phyloP scores from a whole-genome alignment of 2,329 filamentous ascomycete genomes.

The Fusarium beomiforme region DNA sequence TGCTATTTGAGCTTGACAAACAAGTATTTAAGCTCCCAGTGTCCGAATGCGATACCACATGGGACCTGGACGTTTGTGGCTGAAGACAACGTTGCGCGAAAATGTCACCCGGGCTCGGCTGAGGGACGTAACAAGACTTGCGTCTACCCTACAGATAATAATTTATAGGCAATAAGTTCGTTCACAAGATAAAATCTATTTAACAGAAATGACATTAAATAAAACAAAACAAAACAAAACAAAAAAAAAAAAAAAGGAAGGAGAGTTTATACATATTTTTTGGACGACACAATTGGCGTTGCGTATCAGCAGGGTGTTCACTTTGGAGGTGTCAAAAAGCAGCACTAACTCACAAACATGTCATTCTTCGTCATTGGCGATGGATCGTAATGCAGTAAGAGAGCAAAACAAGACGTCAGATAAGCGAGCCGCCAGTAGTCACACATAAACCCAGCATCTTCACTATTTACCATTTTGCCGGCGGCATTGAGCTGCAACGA shows the following conservation, averaged over 20 bases:
- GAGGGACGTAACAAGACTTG: not conserved
- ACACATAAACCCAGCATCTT: no score
- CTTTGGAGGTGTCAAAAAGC: no score
- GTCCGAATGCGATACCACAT: not conserved
- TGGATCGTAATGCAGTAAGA: not conserved
- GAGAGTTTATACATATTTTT: no score
- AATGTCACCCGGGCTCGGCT: not conserved
- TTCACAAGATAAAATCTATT: not conserved
- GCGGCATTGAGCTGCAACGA: not conserved
- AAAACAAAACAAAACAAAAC: no score
- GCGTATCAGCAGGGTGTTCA: no score
- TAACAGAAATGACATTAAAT: no score
- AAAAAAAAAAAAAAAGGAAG: no score
- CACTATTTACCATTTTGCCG: no score
- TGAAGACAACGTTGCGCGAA: not conserved
- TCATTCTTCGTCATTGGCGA: no score
- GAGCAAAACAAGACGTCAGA: not conserved
- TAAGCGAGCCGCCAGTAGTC: not conserved
- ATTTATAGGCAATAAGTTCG: no score
- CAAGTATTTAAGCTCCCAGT: not conserved
- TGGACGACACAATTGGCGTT: no score
- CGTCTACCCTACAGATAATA: not conserved
- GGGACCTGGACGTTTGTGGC: not conserved
- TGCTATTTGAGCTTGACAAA: no score
- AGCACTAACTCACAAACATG: fast-evolving